Evolutionary conservation across 2,329 filamentous ascomycete genomes (phyloP).

Genomic region (Pestalotiopsis sp.): DNA sequence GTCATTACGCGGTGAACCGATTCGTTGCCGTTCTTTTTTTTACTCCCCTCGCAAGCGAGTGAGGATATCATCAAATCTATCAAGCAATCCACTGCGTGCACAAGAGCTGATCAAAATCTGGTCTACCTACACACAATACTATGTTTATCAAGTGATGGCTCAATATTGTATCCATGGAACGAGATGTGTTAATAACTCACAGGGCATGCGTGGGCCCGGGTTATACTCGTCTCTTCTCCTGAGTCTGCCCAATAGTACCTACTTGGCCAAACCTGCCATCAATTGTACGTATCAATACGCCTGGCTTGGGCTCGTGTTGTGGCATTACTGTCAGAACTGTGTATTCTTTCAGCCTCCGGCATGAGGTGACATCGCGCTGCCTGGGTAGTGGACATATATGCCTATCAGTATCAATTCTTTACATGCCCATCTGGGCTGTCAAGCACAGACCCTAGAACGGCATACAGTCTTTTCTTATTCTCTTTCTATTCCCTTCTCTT

Average conservation of each 20-base stretch:
- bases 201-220: neutral
- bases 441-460: neutral
- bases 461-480: neutral
- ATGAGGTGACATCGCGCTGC: constrained; percentile 8
- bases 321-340: neutral
- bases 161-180: neutral
- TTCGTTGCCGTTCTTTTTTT: neutral
- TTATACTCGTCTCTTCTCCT: neutral
- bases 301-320: neutral
- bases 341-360: neutral
- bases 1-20: constrained; percentile 7
- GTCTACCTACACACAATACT: neutral
- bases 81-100: neutral
- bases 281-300: neutral
- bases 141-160: neutral
- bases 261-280: neutral
- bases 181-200: neutral
- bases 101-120: neutral
- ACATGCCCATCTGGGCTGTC: neutral
- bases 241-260: neutral
- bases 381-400: neutral
- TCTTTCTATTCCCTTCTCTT: neutral
- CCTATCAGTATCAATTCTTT: neutral
- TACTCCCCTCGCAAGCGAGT: neutral
- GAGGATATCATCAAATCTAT: neutral